These are phyloP conservation scores for Colletotrichum gigasporum DNA, from an alignment of 2,329 filamentous ascomycete genomes.

Conservation along the genomic window DNA sequence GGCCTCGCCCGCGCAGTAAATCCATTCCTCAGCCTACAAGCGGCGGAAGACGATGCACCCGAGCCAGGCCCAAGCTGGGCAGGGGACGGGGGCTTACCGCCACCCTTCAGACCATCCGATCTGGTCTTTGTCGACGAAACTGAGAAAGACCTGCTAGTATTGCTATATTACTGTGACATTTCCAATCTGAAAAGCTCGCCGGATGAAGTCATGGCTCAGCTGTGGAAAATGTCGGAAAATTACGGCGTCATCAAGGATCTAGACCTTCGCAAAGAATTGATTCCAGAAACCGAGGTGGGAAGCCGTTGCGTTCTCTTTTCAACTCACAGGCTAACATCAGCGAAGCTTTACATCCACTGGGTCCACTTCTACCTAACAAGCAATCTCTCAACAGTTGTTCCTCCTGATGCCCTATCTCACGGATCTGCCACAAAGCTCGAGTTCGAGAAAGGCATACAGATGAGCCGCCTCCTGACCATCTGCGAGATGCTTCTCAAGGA, in stretches of 20 bases:
- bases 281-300: constrained; percentile 28
- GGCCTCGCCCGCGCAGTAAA: constrained; percentile 28
- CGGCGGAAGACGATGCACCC: not conserved
- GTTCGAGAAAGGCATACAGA: constrained; percentile 16
- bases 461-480: constrained; percentile 28
- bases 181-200: constrained; percentile 1
- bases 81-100: not conserved
- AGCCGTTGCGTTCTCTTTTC: not conserved
- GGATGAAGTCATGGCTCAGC: constrained; percentile 26
- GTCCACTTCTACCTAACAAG: constrained; percentile 21
- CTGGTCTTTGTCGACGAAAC: constrained; percentile 14
- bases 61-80: not conserved
- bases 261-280: constrained; percentile 29
- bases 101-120: constrained; percentile 22
- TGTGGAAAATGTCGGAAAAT: constrained; percentile 14
- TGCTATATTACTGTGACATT: constrained; percentile 31
- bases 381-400: not conserved
- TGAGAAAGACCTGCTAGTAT: constrained; percentile 32
- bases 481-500: constrained; percentile 31
- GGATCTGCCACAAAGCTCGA: constrained; percentile 2
- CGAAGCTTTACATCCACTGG: constrained; percentile 21
- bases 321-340: not conserved
- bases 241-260: constrained; percentile 29
- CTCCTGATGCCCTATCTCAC: not conserved
- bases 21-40: constrained; percentile 26